These are phyloP conservation scores for Sordariomycetes sp. DNA, from an alignment of 2,329 filamentous ascomycete species.

Conservation along the genomic window DNA sequence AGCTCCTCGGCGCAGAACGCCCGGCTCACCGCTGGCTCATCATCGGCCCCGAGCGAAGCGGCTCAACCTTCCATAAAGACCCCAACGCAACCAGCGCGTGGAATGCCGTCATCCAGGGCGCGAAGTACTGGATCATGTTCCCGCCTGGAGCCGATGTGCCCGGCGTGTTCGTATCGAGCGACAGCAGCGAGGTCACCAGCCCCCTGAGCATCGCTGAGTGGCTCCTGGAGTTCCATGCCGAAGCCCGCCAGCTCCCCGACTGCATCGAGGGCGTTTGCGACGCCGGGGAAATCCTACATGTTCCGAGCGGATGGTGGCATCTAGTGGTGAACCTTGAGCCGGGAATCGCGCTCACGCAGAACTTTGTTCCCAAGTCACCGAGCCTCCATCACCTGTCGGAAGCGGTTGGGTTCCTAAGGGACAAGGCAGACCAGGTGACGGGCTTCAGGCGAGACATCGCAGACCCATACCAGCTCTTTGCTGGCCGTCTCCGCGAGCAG, in stretches of 20 bases:
- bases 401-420: conserved; percentile 68
- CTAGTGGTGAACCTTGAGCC: conserved; percentile 81
- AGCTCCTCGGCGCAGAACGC: conserved; percentile 63
- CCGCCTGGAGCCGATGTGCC: conserved; percentile 69
- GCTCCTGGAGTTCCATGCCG: conserved; percentile 78
- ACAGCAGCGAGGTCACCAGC: conserved; percentile 86
- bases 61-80: conserved; percentile 90
- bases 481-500: conserved; percentile 50
- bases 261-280: conserved; percentile 79
- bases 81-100: conserved; percentile 69
- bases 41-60: conserved; percentile 74
- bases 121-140: conserved; percentile 99
- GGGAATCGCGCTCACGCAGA: conserved; percentile 86
- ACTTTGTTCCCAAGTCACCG: conserved; percentile 68
- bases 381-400: conserved; percentile 50
- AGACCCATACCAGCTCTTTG: conserved; percentile 67
- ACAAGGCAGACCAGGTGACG: conserved; percentile 77
- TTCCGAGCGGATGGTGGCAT: conserved; percentile 95
- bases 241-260: conserved; percentile 64
- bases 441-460: conserved; percentile 66
- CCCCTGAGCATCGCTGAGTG: conserved; percentile 96
- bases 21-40: conserved; percentile 92
- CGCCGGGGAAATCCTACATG: conserved; percentile 79
- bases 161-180: conserved; percentile 79
- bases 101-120: conserved; percentile 85